A percentile compares a stretch with the other conserved stretches of the same genome.
Evolutionary conservation across 202 grass and related monocot species (phyloP).

Genomic region (Eragrostis tef): DNA sequence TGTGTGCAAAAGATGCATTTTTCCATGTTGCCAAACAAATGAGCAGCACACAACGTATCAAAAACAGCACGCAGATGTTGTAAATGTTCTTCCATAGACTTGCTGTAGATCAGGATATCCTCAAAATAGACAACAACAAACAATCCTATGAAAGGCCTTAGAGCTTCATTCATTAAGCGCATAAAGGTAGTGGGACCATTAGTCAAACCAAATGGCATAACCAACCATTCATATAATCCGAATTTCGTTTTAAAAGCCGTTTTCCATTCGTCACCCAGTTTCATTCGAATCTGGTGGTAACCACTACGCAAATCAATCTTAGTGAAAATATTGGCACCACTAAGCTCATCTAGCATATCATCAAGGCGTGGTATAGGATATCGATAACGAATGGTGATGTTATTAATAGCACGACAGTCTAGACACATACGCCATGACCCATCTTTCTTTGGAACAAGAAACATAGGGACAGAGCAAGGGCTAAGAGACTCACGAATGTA

Average conservation of each 20-base stretch:
- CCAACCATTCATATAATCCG: neutral
- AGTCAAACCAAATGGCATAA: no score
- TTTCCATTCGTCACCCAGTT: no score
- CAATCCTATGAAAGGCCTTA: neutral
- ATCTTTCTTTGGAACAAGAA: neutral
- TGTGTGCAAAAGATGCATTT: neutral
- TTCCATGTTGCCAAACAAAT: neutral
- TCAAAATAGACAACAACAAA: neutral
- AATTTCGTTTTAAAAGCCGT: no score
- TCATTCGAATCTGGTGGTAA: no score
- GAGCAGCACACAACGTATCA: neutral
- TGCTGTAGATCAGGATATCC: neutral
- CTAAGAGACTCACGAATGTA: constrained; percentile 1
- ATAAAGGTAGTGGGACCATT: no score
- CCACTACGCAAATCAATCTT: no score
- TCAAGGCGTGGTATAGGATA: no score
- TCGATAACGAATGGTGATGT: no score
- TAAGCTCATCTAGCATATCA: no score
- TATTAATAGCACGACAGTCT: no score
- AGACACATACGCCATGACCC: neutral
- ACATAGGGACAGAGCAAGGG: neutral
- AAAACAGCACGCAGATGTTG: neutral
- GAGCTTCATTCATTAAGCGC: neutral
- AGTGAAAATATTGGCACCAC: no score
- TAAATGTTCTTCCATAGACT: neutral